Base-by-base conservation (phyloP, 2,329 filamentous ascomycete genomes). In the Venturia carpophila region DNA sequence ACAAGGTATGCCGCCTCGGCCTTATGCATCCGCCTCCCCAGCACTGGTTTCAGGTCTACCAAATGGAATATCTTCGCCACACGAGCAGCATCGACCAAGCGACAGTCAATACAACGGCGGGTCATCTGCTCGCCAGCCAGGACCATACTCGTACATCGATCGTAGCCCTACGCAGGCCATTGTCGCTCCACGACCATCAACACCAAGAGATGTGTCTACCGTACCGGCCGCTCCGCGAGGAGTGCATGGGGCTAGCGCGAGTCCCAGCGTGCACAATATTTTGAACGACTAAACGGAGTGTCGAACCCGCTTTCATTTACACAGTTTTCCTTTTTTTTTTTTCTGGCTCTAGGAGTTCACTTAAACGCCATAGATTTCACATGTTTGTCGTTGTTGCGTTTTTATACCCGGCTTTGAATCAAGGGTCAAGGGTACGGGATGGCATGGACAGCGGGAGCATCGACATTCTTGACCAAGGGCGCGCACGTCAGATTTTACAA, bases 211-310 rank as follows among this genome's bases (percentile, higher is more conserved):
- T 56, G 34, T 56, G 19, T 19, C 64, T 30, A 61, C 68, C 4
- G 71, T 72, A 2, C 66, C 75, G 34, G 69, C 74, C 49, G 72
- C 73, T 64, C 70, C 75, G 27, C 71, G 75, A 64, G 74, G 75
- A 60, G 67, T 66, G 37, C 62, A 71, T 47, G 71, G 70, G 60
- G 75, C 79, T 17, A 80, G 79, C 67, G 79, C 79, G 15, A 80
- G 78, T 67, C 79, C 79, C 17, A 80, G 75, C 66, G 71, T 81
- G 70, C 74, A 76, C 64, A 80, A 81, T 69, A 68, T 81, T 66
- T 70, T 81, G 67, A 66, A 64, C 41, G 65, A 66, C 42, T 66
- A 65, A 30, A 41, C 52, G 52, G 45, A 24, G 9, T 30, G 5
- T 47, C 37, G 37, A 15, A 13, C 3, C 6, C n/a, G 6, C 19